Evolutionary conservation across 805 yeast species (phyloP).

Genomic region (Wickerhamiella sergipiensis): DNA sequence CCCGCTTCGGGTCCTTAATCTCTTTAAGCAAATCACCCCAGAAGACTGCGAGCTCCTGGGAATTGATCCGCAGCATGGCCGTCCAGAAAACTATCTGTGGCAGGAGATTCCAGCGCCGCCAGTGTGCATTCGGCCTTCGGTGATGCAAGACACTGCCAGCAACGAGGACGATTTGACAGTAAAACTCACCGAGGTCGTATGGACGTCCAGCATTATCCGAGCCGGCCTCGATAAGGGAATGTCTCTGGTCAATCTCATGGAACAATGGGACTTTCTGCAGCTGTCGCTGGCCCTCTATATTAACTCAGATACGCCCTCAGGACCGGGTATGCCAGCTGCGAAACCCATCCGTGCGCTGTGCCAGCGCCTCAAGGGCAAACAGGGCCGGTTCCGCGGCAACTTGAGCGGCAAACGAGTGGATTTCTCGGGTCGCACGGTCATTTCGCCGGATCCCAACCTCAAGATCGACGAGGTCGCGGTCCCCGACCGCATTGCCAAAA

Average conservation of each 20-base stretch:
- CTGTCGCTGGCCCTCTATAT: constrained; percentile 94
- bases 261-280: constrained; percentile 97
- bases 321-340: constrained; percentile 32
- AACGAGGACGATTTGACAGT: constrained; percentile 97
- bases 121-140: constrained; percentile 96
- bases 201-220: constrained; percentile 87
- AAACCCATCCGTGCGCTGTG: constrained; percentile 89
- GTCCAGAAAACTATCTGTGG: constrained; percentile 97
- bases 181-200: constrained; percentile 87
- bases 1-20: constrained; percentile 74
- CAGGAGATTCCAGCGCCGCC: constrained; percentile 97
- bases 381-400: constrained; percentile 97
- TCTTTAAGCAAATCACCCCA: constrained; percentile 76
- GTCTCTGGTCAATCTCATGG: constrained; percentile 86
- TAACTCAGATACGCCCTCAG: constrained; percentile 81
- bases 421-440: constrained; percentile 95
- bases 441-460: constrained; percentile 95
- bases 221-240: constrained; percentile 95
- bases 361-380: constrained; percentile 95
- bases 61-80: constrained; percentile 71
- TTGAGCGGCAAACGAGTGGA: constrained; percentile 97
- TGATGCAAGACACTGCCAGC: constrained; percentile 81
- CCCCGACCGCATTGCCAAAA: constrained; percentile 92
- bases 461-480: constrained; percentile 96
- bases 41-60: constrained; percentile 88